These are phyloP conservation scores for Pterocarpus macrocarpus DNA, from an alignment of 306 rosid species.

Conservation along the genomic window DNA sequence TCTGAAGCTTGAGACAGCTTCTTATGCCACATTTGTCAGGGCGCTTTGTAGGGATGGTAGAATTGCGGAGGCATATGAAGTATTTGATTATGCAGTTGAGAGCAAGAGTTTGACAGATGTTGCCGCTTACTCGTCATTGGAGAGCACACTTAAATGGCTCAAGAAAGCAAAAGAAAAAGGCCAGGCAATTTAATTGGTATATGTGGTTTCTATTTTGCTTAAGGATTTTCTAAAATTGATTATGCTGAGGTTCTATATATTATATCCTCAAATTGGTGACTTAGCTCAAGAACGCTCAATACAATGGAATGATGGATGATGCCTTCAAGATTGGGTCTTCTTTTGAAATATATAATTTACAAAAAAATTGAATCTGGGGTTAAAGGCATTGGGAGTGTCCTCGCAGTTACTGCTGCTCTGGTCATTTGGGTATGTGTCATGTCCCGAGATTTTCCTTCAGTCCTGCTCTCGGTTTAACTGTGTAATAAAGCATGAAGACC, in stretches of 20 bases:
- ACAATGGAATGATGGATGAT: slow-evolving; percentile 14
- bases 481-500: background rate
- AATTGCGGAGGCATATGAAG: slow-evolving; percentile 85
- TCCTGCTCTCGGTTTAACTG: slow-evolving; percentile 1
- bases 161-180: slow-evolving; percentile 75
- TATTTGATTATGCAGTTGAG: slow-evolving; percentile 87
- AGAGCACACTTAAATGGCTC: slow-evolving; percentile 73
- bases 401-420: too few species aligned
- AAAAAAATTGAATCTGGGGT: slow-evolving; percentile 1
- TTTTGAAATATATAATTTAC: slow-evolving; percentile 31
- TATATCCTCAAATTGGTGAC: slow-evolving; percentile 7
- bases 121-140: slow-evolving; percentile 80
- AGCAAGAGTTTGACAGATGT: slow-evolving; percentile 84
- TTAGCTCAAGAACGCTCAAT: background rate
- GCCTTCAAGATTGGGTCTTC: background rate
- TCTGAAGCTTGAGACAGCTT: slow-evolving; percentile 79
- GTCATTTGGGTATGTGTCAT: too few species aligned
- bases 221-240: background rate
- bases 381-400: background rate
- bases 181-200: slow-evolving; percentile 56
- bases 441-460: background rate
- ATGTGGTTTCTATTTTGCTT: slow-evolving; percentile 20
- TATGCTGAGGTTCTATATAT: slow-evolving; percentile 19
- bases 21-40: slow-evolving; percentile 84
- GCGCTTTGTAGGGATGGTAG: slow-evolving; percentile 79